These are phyloP conservation scores for Cerrena zonata DNA, from an alignment of 1,284 basidiomycete species.

Conservation along the genomic window DNA sequence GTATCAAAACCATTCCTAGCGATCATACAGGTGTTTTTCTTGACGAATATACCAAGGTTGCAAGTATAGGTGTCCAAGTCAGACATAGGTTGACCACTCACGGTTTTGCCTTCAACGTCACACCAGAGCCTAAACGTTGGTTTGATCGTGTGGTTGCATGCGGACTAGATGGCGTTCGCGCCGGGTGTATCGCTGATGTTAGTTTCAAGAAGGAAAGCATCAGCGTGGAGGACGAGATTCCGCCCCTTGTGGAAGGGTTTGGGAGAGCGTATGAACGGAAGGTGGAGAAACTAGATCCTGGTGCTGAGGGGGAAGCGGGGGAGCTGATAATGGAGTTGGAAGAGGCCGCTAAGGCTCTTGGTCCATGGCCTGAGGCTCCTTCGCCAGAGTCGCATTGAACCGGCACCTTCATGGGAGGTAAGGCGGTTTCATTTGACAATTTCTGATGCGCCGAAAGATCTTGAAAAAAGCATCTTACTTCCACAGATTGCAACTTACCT, in stretches of 20 bases:
- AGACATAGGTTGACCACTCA: constrained; percentile 90
- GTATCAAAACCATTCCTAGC: constrained; percentile 45
- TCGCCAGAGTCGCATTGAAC: neutral
- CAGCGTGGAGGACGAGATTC: constrained; percentile 46
- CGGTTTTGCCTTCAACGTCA: constrained; percentile 92
- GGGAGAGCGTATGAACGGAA: constrained; percentile 50
- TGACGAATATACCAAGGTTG: constrained; percentile 69
- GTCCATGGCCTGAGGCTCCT: constrained; percentile 13
- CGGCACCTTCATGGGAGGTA: no score
- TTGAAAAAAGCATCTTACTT: no score
- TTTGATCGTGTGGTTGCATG: constrained; percentile 89
- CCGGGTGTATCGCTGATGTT: constrained; percentile 57
- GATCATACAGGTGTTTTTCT: constrained; percentile 78
- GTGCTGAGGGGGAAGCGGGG: constrained; percentile 45
- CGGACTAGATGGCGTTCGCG: constrained; percentile 81
- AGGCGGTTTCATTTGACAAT: no score
- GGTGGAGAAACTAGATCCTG: constrained; percentile 44
- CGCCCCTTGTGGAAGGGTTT: constrained; percentile 47
- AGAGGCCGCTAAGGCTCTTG: constrained; percentile 18
- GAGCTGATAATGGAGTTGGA: constrained; percentile 38
- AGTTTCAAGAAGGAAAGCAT: constrained; percentile 26
- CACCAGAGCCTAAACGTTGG: constrained; percentile 73
- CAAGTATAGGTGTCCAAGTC: constrained; percentile 94
- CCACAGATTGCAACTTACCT: no score
- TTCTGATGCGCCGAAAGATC: no score